These are phyloP conservation scores for Tetrastigma voinierianum DNA, from an alignment of 164 flowering plant genomes.

Conservation along the genomic window DNA sequence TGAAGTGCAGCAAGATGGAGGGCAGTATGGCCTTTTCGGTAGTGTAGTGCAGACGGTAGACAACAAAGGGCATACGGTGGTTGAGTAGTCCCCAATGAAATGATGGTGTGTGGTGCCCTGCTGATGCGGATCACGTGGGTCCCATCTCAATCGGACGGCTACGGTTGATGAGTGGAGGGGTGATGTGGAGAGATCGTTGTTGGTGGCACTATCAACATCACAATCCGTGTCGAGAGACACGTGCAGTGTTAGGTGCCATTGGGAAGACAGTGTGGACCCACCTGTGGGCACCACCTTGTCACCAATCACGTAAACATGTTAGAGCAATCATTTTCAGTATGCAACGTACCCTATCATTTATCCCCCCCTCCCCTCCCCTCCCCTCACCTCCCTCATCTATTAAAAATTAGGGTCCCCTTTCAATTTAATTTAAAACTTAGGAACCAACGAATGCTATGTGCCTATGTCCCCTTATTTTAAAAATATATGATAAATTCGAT, in stretches of 20 bases:
- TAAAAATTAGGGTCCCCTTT: too few relatives aligned
- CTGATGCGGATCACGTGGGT: slow-evolving; percentile 1
- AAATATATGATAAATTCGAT: too few relatives aligned
- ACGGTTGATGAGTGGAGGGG: not conserved
- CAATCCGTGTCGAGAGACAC: not conserved
- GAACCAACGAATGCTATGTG: too few relatives aligned
- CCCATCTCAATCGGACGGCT: slow-evolving; percentile 8
- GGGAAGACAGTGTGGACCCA: not conserved
- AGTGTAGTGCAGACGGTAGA: slow-evolving; percentile 11
- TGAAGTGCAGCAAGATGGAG: not conserved
- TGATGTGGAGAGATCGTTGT: not conserved
- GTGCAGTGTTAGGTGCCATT: slow-evolving; percentile 9
- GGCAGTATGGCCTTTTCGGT: not conserved
- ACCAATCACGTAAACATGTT: slow-evolving; percentile 13
- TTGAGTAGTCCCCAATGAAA: slow-evolving; percentile 12
- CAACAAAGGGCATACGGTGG: slow-evolving; percentile 11
- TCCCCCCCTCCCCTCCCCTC: not conserved
- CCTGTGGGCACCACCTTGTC: slow-evolving; percentile 9
- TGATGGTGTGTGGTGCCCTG: too few relatives aligned
- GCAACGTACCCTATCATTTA: not conserved
- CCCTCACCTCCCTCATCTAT: not conserved
- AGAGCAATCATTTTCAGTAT: slow-evolving; percentile 18
- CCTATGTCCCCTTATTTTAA: too few relatives aligned
- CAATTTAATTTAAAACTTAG: too few relatives aligned
- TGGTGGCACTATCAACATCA: not conserved